A percentile compares a stretch with the other conserved stretches of the same genome.
phyloP scores from a whole-genome alignment of 768 basidiomycete species.

The Leucosporidium scottii region DNA sequence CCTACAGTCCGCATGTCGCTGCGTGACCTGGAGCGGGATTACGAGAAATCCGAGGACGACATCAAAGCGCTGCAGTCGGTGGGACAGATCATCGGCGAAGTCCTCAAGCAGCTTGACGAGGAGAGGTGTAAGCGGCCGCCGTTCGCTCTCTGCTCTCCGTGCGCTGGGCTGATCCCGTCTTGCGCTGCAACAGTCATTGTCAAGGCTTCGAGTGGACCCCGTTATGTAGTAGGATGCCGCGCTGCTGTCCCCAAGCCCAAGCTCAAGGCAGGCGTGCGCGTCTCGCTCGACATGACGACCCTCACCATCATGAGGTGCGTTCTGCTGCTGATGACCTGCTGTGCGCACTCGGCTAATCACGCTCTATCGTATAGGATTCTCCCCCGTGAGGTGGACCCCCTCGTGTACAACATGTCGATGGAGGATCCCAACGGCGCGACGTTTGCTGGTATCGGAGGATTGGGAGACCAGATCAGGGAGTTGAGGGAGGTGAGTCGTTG shows the following conservation, averaged over 20 bases:
- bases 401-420: conserved; percentile 98
- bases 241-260: conserved; percentile 84
- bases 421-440: conserved; percentile 93
- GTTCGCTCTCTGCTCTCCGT: too few relatives aligned
- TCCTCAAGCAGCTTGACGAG: conserved; percentile 96
- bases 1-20: conserved; percentile 78
- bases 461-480: conserved; percentile 93
- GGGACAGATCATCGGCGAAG: conserved; percentile 97
- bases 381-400: conserved; percentile 92
- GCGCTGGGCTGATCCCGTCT: background rate
- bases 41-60: conserved; percentile 93
- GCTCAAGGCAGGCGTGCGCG: conserved; percentile 87
- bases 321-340: background rate
- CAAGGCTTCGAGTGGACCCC: conserved; percentile 94
- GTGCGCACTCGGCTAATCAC: too few relatives aligned
- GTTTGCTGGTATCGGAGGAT: conserved; percentile 93
- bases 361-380: conserved; percentile 50
- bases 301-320: conserved; percentile 83
- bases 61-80: conserved; percentile 98
- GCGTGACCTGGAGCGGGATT: conserved; percentile 80
- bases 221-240: conserved; percentile 96
- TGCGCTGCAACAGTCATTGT: conserved; percentile 64
- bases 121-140: conserved; percentile 69
- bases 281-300: conserved; percentile 98
- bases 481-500: conserved; percentile 67